These are phyloP conservation scores for Dothidotthia symphoricarpi DNA, from an alignment of 2,329 filamentous ascomycete genomes.

Conservation along the genomic window DNA sequence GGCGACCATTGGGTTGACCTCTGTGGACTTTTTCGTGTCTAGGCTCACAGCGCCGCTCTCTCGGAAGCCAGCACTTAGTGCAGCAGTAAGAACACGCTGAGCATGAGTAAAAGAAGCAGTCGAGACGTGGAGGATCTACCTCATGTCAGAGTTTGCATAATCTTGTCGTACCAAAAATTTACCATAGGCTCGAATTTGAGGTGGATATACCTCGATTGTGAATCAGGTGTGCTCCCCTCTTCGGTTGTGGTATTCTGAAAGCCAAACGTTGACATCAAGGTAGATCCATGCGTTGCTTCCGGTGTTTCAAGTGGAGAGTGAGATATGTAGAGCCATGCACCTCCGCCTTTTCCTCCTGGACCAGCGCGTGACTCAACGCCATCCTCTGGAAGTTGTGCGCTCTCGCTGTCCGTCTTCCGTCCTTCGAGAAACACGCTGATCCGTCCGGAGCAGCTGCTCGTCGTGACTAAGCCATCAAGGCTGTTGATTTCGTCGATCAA, in stretches of 20 bases:
- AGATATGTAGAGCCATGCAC: constrained; percentile 83
- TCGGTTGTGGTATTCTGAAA: constrained; percentile 24
- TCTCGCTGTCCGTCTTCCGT: constrained; percentile 46
- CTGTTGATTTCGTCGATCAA: constrained; percentile 78
- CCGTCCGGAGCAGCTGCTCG: constrained; percentile 87
- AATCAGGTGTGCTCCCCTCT: constrained; percentile 4
- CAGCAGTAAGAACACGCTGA: constrained; percentile 71
- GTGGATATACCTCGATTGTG: constrained; percentile 59
- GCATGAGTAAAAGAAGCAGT: constrained; percentile 73
- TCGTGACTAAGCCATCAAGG: constrained; percentile 76
- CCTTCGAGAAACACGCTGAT: constrained; percentile 89
- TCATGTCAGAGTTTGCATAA: constrained; percentile 19
- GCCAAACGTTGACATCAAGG: constrained; percentile 40
- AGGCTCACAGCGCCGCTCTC: constrained; percentile 82
- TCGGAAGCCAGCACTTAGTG: constrained; percentile 78
- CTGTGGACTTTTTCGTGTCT: constrained; percentile 37
- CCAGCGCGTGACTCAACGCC: constrained; percentile 51
- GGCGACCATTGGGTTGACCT: constrained; percentile 71
- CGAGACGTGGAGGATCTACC: constrained; percentile 82
- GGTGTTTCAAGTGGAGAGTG: constrained; percentile 64
- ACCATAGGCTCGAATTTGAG: constrained; percentile 97
- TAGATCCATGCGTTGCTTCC: constrained; percentile 4
- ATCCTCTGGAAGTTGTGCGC: constrained; percentile 7
- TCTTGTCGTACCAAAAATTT: constrained; percentile 34
- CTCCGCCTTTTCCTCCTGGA: constrained; percentile 77